These are phyloP conservation scores for Aspergillus niger DNA, from an alignment of 2,329 filamentous ascomycete species.

Conservation along the genomic window DNA sequence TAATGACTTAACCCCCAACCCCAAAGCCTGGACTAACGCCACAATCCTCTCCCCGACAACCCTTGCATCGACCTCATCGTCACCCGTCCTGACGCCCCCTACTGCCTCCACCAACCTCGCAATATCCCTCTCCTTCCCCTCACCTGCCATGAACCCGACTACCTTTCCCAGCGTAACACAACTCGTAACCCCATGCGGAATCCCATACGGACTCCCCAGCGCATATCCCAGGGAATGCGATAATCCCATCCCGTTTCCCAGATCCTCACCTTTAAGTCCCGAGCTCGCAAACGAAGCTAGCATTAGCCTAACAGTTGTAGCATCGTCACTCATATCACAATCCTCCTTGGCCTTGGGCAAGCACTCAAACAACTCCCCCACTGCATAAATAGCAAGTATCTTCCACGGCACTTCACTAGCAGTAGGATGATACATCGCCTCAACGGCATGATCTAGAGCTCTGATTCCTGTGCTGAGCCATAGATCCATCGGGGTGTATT, in stretches of 20 bases:
- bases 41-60: conserved; percentile 7
- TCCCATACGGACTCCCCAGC: conserved; percentile 9
- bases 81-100: not conserved
- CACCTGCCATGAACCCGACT: conserved; percentile 3
- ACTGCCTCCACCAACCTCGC: not conserved
- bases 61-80: not conserved
- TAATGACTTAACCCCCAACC: not conserved
- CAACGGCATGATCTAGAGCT: conserved; percentile 10
- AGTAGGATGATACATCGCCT: conserved; percentile 3
- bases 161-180: conserved; percentile 11
- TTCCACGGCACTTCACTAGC: conserved; percentile 5
- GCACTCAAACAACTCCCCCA: not conserved
- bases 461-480: conserved; percentile 8
- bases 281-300: conserved; percentile 8
- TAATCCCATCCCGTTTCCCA: not conserved
- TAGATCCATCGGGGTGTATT: conserved; percentile 1
- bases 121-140: not conserved
- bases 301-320: not conserved
- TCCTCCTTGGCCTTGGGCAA: not conserved
- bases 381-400: not conserved
- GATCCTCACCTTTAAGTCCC: not conserved
- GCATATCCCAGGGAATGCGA: conserved; percentile 7
- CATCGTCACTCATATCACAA: not conserved
- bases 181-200: conserved; percentile 10
- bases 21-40: not conserved